Evolutionary conservation across 1,284 basidiomycete species (phyloP).

Genomic region (Marasmius oreades): DNA sequence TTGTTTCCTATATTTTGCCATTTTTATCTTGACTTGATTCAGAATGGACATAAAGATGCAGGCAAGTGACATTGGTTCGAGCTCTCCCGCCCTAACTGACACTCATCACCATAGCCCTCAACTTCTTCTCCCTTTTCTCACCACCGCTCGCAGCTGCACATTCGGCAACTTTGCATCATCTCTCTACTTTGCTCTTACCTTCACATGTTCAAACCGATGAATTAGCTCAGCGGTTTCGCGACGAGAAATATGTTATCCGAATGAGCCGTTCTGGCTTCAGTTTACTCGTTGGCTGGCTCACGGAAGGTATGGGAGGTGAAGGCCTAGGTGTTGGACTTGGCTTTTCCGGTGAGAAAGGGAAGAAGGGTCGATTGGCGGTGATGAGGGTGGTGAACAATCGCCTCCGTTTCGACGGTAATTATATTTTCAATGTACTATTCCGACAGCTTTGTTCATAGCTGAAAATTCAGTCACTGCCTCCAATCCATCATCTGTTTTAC

Average conservation of each 20-base stretch:
- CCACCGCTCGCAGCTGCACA: conserved; percentile 71
- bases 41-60: conserved; percentile 86
- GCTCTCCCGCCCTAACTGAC: conserved; percentile 3
- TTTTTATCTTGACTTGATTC: conserved; percentile 93
- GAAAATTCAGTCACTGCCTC: conserved; percentile 59
- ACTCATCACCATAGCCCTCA: conserved; percentile 47
- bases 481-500: conserved; percentile 59
- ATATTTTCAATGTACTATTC: conserved; percentile 10
- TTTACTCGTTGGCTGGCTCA: conserved; percentile 93
- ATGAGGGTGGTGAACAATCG: conserved; percentile 95
- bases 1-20: conserved; percentile 96
- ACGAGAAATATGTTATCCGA: conserved; percentile 87
- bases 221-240: conserved; percentile 80
- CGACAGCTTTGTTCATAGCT: conserved; percentile 22
- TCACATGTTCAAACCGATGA: conserved; percentile 85
- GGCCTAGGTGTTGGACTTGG: conserved; percentile 79
- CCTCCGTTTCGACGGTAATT: conserved; percentile 83
- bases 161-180: conserved; percentile 69
- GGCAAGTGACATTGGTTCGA: conserved; percentile 46
- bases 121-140: conserved; percentile 76
- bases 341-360: conserved; percentile 77
- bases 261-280: conserved; percentile 93
- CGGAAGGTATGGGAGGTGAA: conserved; percentile 87
- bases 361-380: conserved; percentile 78
- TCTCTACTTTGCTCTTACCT: conserved; percentile 82